Percentiles rank a stretch among this genome's conserved stretches.
Conservation (phyloP, 2,329 filamentous ascomycete species). For the Nannizziopsis barbatae region DNA sequence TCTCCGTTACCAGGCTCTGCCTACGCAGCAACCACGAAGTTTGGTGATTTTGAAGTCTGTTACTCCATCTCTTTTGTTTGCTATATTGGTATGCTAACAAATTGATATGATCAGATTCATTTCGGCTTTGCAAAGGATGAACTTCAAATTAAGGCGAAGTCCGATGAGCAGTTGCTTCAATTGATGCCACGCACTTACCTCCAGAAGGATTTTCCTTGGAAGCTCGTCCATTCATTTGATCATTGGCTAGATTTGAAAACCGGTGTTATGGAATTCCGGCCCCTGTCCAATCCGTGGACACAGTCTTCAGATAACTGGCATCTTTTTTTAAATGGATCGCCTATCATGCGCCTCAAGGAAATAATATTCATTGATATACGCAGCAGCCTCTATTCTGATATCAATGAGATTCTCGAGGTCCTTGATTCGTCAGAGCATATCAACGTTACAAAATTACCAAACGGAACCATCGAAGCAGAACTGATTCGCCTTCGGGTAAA, state of each 20-base stretch:
- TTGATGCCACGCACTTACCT: constrained; percentile 22
- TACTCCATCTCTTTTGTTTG: neutral
- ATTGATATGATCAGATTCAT: constrained; percentile 16
- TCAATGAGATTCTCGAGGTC: neutral
- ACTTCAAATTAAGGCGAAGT: constrained; percentile 13
- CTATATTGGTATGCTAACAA: neutral
- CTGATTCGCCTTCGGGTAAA: constrained; percentile 39
- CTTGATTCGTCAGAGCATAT: neutral
- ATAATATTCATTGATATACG: neutral
- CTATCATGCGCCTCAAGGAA: neutral
- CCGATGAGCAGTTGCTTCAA: constrained; percentile 7
- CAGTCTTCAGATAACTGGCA: constrained; percentile 18
- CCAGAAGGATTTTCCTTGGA: constrained; percentile 17
- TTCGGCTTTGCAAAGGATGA: constrained; percentile 17
- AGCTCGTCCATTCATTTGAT: constrained; percentile 28
- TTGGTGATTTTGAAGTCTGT: constrained; percentile 21
- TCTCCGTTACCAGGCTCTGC: constrained; percentile 27
- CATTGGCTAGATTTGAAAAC: constrained; percentile 36
- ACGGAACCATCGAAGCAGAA: constrained; percentile 22
- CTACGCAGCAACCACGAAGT: constrained; percentile 23
- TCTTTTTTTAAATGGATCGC: constrained; percentile 19
- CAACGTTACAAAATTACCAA: neutral
- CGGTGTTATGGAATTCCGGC: constrained; percentile 20
- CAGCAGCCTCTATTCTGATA: neutral
- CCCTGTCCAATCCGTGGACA: constrained; percentile 20